Conservation (phyloP, 2,329 filamentous ascomycete genomes). For the Microsporum canis region DNA sequence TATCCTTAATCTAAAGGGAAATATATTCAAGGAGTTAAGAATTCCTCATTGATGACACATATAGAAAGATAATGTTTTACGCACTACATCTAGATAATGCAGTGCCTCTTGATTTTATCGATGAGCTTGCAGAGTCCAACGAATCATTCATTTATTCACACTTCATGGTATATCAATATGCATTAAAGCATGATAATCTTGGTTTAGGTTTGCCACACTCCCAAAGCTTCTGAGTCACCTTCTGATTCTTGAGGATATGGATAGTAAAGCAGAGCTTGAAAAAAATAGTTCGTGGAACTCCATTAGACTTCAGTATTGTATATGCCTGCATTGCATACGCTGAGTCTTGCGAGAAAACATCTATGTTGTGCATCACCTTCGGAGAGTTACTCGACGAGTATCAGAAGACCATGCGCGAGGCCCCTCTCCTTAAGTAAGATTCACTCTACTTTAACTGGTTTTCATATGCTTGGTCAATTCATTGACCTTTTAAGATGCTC, state of each 20-base stretch:
- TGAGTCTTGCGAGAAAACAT: conserved; percentile 51
- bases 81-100: conserved; percentile 49
- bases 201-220: conserved; percentile 34
- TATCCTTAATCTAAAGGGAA: background rate
- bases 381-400: background rate
- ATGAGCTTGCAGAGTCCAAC: conserved; percentile 47
- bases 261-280: background rate
- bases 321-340: conserved; percentile 74
- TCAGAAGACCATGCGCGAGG: background rate
- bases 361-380: conserved; percentile 45
- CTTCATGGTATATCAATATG: conserved; percentile 65
- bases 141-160: conserved; percentile 54
- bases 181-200: conserved; percentile 48
- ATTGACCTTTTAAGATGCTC: background rate
- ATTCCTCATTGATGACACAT: background rate
- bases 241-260: background rate
- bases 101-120: conserved; percentile 45
- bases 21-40: background rate
- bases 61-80: conserved; percentile 62
- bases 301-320: conserved; percentile 42
- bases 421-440: background rate
- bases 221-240: no score
- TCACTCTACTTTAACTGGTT: background rate
- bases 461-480: background rate
- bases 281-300: background rate